Evolutionary conservation across 441 rosid genomes (phyloP), one percentile per base, ranked within the genome.

Genomic region (Bocquillonia castaneifolia): DNA sequence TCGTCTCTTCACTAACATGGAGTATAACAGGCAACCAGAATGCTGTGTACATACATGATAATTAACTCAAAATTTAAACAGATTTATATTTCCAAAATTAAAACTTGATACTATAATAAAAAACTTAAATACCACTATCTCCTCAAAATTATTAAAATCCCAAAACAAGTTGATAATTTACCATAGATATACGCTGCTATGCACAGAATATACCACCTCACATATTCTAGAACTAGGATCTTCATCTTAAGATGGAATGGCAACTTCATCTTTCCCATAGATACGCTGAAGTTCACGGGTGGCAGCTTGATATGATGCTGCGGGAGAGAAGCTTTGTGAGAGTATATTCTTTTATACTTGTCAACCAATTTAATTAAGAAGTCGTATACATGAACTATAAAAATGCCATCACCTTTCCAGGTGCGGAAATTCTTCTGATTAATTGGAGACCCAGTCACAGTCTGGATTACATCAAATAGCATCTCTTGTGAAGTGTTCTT

Each of bases 221-320:
- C 56, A 45, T 34, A 54, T 66, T 69, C 25, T 22, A 66, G 47
- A 64, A 53, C 57, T 39, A 58, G 50, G 70, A 72, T 64, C 79
- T 75, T 69, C 71, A 59, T 62, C 79, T 79, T 77, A 82, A 67
- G 81, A 78, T 66, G 78, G 74, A 36, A 66, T 20, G n/a, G 10
- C 48, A 26, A 75, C 69, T 50, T 82, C 88, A 57, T 83, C 85
- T 71, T 76, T 86, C 22, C 93, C 91, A 76, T 88, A 86, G 76
- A 88, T 88, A 28, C 91, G 88, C 81, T 84, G 88, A 77, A 88
- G 91, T 72, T 86, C 93, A 59, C 85, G 82, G 47, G 89, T 79
- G 39, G 93, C 93, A 59, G 91, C 91, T 72, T 78, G 79, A 73
- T 79, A 88, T 15, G 93, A 88, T 55, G 76, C 91, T 88, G 79